Base-by-base conservation (phyloP, 257 asterid species). In the Ocimum tenuiflorum region DNA sequence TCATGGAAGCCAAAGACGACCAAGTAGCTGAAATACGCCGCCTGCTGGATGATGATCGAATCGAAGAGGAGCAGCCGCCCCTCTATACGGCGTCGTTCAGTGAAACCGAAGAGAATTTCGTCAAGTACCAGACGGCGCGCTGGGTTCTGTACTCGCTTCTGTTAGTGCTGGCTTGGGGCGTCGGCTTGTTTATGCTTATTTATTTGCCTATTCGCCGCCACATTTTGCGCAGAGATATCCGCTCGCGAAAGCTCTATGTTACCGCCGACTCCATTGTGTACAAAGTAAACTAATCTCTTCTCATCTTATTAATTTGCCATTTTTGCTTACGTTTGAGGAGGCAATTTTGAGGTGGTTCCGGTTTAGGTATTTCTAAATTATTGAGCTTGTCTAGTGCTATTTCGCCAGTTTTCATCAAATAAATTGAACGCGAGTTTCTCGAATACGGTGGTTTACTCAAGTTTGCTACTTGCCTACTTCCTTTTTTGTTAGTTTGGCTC, bases 81-180 rank as follows among this genome's bases (percentile, higher is more conserved):
- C 65, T 88, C 14, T 84, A 75, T 63, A 71, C 84, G 77, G 89
- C 94, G 72, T 86, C 96, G 74, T 86, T 88, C 65, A 33, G 31
- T 7, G 94, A 83, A 60, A 57, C 78, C 23, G 95, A 88, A 62
- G 85, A 88, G 72, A 74, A 74, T 60, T 83, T 83, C 55, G 68
- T 88, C 1, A 84, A 86, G 14, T 88, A 83, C 76, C 81, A 80
- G 65, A 88, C 79, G 31, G 86, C 78, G 42, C 76, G 73, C 42
- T 84, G 96, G 96, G 76, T 78, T 43, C 42, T 83, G 17, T 86
- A 82, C 73, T 88, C 96, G 7, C 20, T 82, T 68, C 74, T 79
- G 31, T 65, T 88, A 69, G 27, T 80, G 41, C 70, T 88, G 68
- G 94, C 87, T 3, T 88, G 96, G 96, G 96, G 94, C n/a, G 76